Evolutionary conservation across 805 yeast species (phyloP), one percentile per base, ranked within the genome.

Genomic region (Myxozyma neotropica): DNA sequence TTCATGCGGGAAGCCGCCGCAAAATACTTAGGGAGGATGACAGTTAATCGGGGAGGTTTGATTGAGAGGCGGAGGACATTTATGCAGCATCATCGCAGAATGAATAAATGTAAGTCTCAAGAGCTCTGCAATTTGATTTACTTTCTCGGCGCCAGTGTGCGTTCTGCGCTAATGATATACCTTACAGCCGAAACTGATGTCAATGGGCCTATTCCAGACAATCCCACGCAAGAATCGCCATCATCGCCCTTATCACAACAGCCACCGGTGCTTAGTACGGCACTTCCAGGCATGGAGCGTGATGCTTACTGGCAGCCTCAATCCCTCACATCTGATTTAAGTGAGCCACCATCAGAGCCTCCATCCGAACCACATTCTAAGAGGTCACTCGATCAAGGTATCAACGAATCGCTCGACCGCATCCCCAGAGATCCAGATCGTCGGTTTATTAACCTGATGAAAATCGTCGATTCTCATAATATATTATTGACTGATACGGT

Each of bases 381-480:
- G 33, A 21, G n/a, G 5, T 19, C 27, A 17, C 23, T 35, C n/a
- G 48, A 42, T 2, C 45, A 39, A 17, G 23, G 40, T 38, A n/a
- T n/a, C 10, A 53, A 40, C 10, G 47, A 40, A 27, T 35, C 55
- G 19, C 36, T 39, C 13, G 23, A 27, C 19, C 33, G 27, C 4
- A 45, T 61, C 19, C 63, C 63, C 4, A 31, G 26, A 12, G 62
- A 57, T 47, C 61, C 61, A 10, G 53, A 52, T 13, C 49, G 35
- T 17, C 61, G 33, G 42, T 27, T 44, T 27, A 21, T 31, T 23
- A 46, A 40, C 19, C 50, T 60, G 17, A 33, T 47, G 29, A 44
- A 40, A 31, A 57, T 60, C 17, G 50, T 44, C 4, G 36, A 31
- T 13, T 31, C 61, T 10, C 51, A 50, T 26, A 57, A 60, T 45